These are phyloP conservation scores for Ormosia semicastrata DNA, from an alignment of 306 rosid species.

Conservation along the genomic window DNA sequence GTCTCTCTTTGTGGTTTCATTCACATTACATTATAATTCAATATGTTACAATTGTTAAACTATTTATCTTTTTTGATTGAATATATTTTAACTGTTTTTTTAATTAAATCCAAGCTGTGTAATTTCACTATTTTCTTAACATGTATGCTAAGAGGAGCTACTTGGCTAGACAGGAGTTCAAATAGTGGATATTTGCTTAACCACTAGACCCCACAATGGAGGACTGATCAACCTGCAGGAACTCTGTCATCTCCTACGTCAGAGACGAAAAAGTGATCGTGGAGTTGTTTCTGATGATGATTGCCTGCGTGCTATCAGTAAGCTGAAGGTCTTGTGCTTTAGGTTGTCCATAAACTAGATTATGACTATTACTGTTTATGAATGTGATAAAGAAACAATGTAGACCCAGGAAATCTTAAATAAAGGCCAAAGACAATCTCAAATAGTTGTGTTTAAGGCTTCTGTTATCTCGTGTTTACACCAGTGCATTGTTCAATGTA, in stretches of 20 bases:
- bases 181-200: constrained; percentile 92
- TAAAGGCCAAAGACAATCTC: background rate
- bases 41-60: background rate
- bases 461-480: background rate
- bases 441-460: background rate
- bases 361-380: background rate
- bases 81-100: background rate
- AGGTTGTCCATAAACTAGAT: background rate
- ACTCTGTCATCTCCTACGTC: constrained; percentile 75
- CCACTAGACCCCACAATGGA: constrained; percentile 88
- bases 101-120: background rate
- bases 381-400: background rate
- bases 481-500: background rate
- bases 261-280: constrained; percentile 74
- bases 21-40: constrained; percentile 3
- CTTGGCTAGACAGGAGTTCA: constrained; percentile 89
- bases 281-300: constrained; percentile 96
- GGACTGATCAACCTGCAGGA: constrained; percentile 88
- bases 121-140: constrained; percentile 4
- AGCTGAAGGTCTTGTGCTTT: constrained; percentile 74
- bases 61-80: background rate
- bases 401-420: background rate
- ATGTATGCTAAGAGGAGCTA: constrained; percentile 28
- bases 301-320: constrained; percentile 89
- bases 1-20: background rate